These are phyloP conservation scores for Noccaea caerulescens DNA, from an alignment of 345 rosid genomes.

Conservation along the genomic window DNA sequence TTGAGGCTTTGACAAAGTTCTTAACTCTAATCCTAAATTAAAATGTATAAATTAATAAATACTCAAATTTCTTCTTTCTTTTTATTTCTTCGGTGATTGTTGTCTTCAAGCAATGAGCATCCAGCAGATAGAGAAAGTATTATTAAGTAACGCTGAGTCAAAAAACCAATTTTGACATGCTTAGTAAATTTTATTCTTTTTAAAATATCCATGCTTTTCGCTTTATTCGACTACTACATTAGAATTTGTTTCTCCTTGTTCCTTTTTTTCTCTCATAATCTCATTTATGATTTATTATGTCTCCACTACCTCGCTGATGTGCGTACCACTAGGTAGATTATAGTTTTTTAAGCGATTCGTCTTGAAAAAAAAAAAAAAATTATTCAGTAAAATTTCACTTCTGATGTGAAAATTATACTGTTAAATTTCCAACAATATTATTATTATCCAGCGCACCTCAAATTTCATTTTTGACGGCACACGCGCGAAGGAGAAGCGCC, in stretches of 20 bases:
- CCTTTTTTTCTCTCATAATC: background rate
- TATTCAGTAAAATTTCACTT: background rate
- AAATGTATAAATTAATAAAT: background rate
- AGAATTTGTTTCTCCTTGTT: slow-evolving; percentile 6
- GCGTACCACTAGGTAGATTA: slow-evolving; percentile 35
- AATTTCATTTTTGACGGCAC: background rate
- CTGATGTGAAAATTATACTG: background rate
- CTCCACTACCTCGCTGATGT: slow-evolving; percentile 38
- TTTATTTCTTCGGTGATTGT: slow-evolving; percentile 27
- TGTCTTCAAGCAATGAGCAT: slow-evolving; percentile 26
- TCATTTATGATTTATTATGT: slow-evolving; percentile 8
- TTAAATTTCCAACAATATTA: background rate
- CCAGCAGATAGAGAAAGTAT: background rate
- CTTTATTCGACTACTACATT: background rate
- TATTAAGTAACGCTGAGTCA: background rate
- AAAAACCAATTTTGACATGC: background rate
- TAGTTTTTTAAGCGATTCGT: background rate
- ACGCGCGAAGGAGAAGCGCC: slow-evolving; percentile 17
- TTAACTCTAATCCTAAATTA: background rate
- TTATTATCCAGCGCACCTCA: background rate
- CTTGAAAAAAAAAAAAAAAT: too few species aligned
- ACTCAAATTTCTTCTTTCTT: background rate
- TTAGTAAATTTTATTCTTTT: background rate
- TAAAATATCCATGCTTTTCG: background rate
- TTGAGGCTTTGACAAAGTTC: background rate